Conservation (phyloP, 495 filamentous ascomycete genomes). For the Sordaria brevicollis region DNA sequence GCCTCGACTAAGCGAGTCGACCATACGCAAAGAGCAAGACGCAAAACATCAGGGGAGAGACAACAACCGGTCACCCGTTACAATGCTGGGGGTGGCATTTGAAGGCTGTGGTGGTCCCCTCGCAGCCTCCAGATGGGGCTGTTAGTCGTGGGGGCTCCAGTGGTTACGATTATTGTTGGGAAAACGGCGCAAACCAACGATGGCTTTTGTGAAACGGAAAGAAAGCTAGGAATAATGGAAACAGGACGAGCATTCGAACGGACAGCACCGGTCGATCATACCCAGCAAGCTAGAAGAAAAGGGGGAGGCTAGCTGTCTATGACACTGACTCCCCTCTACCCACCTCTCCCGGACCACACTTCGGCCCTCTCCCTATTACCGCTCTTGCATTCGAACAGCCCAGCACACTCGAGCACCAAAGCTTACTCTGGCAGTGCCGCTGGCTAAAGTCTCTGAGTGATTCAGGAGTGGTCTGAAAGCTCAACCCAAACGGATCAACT, state of each 20-base stretch:
- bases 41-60: background rate
- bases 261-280: background rate
- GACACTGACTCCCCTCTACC: background rate
- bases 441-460: background rate
- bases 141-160: background rate
- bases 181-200: background rate
- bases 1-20: slow-evolving; percentile 29
- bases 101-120: background rate
- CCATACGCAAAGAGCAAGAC: background rate
- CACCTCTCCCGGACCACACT: background rate
- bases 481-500: background rate
- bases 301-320: background rate
- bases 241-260: background rate
- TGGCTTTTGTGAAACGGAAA: background rate
- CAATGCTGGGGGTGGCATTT: background rate
- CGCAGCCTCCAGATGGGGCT: background rate
- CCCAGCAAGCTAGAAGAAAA: background rate
- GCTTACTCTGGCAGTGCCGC: background rate
- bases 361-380: background rate
- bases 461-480: background rate
- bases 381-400: background rate
- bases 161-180: background rate
- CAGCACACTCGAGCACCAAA: background rate
- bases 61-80: background rate
- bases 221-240: background rate